Evolutionary conservation across 331 rosid genomes (phyloP).

Genomic region (Rhamnella rubrinervis): DNA sequence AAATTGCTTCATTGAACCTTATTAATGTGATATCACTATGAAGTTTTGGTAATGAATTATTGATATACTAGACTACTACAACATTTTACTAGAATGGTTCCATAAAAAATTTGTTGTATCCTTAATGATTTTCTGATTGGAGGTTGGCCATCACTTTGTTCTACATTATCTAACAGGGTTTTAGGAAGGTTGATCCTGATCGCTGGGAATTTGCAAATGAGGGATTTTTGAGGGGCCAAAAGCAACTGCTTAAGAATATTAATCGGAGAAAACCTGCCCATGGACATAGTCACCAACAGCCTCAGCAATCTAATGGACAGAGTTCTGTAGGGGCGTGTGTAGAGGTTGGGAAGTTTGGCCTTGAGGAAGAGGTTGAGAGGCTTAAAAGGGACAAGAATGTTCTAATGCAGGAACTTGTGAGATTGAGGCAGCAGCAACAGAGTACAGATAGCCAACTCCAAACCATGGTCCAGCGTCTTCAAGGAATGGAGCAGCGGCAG

Average conservation of each 20-base stretch:
- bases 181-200: conserved; percentile 85
- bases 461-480: conserved; percentile 72
- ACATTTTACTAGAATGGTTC: no score
- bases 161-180: conserved; percentile 46
- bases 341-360: conserved; percentile 80
- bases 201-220: conserved; percentile 89
- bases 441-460: conserved; percentile 75
- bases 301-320: conserved; percentile 56
- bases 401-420: conserved; percentile 84
- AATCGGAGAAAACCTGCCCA: conserved; percentile 72
- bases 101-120: no score
- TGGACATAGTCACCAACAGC: conserved; percentile 55
- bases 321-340: conserved; percentile 75
- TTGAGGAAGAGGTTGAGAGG: conserved; percentile 83
- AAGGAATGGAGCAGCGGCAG: conserved; percentile 81
- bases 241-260: conserved; percentile 70
- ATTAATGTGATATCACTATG: no score
- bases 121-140: no score
- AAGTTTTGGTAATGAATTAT: no score
- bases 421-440: conserved; percentile 86
- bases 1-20: no score
- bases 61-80: no score
- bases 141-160: neutral
- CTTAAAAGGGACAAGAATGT: conserved; percentile 85
- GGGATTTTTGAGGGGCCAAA: conserved; percentile 76